Base-by-base conservation (phyloP, 208 protist genomes). In the Trypanosoma lewisi region DNA sequence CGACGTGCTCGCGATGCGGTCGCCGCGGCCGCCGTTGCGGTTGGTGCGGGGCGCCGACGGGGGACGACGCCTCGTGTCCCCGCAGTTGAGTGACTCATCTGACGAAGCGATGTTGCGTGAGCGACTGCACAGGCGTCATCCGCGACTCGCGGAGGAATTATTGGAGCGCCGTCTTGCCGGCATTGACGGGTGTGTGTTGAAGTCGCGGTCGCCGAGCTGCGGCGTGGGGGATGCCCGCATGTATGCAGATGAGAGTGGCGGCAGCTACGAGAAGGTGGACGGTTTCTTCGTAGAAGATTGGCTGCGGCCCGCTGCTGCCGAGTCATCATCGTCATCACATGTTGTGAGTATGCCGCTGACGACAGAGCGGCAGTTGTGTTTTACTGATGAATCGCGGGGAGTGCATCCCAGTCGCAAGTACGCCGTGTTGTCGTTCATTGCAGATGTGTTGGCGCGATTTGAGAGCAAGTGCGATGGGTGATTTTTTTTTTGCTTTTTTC, bases 161-260 rank as follows among this genome's bases (percentile, higher is more conserved):
- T 45, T 75, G 39, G 12, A 27, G 17, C 23, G 36, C 0, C 16
- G 21, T 14, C 50, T 67, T 2, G n/a, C 42, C 2, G 62, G 59
- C 0, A 61, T 92, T 6, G 83, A 95, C 57, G 89, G 82, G 0
- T 80, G 81, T 48, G 16, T 95, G 23, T 77, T 92, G 8, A 95
- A 95, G 63, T 68, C 85, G 0, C 74, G 73, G 47, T 95, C 89
- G 17, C 89, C 89, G 6, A 91, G 82, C 67, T 95, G 89, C 48
- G 89, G 89, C 0, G 81, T 93, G 4, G 49, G 47, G 0, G 89
- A 95, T 57, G 89, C 85, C n/a, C 71, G 83, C 1, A 47, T 85
- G 1, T 95, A 93, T 62, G 44, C 28, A 4, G 54, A 23, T 34
- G 41, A 21, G 21, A 37, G 11, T 2, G 52, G 63, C 44, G 62